Percentiles rank a stretch among this genome's conserved stretches.
These are phyloP conservation scores for Cydonia oblonga DNA, from an alignment of 331 rosid genomes.

Conservation along the genomic window DNA sequence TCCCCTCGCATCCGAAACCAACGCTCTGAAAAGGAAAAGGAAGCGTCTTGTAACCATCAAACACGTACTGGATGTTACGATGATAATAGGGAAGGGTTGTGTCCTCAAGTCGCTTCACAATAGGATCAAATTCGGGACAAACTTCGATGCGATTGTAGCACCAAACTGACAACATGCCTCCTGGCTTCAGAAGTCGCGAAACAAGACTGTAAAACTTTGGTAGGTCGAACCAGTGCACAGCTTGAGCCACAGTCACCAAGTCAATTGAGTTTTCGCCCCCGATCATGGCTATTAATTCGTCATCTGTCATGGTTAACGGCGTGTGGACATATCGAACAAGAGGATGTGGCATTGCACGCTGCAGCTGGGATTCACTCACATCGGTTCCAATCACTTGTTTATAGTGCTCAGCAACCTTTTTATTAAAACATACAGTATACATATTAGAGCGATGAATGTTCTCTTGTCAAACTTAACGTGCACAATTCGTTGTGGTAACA, in stretches of 20 bases:
- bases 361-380: constrained; percentile 3
- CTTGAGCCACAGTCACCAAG: constrained; percentile 9
- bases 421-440: background rate
- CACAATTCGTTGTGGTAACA: no score
- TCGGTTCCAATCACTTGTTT: constrained; percentile 14
- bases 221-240: constrained; percentile 22
- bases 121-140: constrained; percentile 2
- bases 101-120: background rate
- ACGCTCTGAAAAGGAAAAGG: constrained; percentile 22
- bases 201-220: constrained; percentile 5
- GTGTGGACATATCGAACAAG: constrained; percentile 1
- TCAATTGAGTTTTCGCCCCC: constrained; percentile 15
- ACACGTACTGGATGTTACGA: background rate
- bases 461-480: background rate
- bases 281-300: constrained; percentile 1
- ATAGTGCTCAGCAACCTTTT: constrained; percentile 11
- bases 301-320: background rate
- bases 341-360: constrained; percentile 5
- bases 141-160: background rate
- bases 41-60: constrained; percentile 5
- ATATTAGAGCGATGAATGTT: background rate
- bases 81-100: background rate
- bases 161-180: constrained; percentile 17
- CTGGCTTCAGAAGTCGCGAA: constrained; percentile 10
- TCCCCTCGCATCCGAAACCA: constrained; percentile 18